Evolutionary conservation across 148 eudicot species (phyloP), one percentile per base, ranked within the genome.

Genomic region (Talinum fruticosum): DNA sequence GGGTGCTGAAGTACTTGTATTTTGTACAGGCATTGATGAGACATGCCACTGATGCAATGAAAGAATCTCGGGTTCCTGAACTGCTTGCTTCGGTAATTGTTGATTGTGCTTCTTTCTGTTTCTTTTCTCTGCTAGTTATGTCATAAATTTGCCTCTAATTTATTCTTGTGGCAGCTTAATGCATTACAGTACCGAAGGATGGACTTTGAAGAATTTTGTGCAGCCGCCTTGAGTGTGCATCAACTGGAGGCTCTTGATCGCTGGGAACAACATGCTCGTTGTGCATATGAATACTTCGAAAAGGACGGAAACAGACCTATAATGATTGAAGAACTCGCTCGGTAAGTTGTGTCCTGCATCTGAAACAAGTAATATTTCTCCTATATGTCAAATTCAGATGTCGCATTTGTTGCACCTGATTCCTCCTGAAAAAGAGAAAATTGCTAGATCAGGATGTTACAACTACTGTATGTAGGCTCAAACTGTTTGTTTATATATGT

Each of bases 261-360:
- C 62, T 88, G 90, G 93, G 93, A 89, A 65, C 85, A 86, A 76
- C 90, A 83, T 76, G 84, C 89, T 74, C 88, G 84, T 64, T 80
- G 79, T 83, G 90, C 90, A 57, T 89, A 87, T 74, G 90, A 87
- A 61, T 78, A 83, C 47, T 89, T 89, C 54, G 92, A 89, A 59
- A 84, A 87, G 79, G 88, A 84, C 18, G 92, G 90, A 69, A 89
- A 89, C 76, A 79, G 90, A 70, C 81, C 83, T 69, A 89, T 89
- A 45, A 76, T 89, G 75, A 86, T 89, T 28, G 87, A 89, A 73
- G 92, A 89, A 83, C 87, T 89, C 66, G 89, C 90, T 73, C 90
- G 23, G 92, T 89, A 81, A 84, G 87, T 81, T 14, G 23, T 24
- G 5, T 29, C 16, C 28, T 65, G 28, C 59, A 32, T 26, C 35